Percentiles rank a stretch among this genome's conserved stretches.
phyloP scores from a whole-genome alignment of 306 rosid genomes.

The Ammopiptanthus mongolicus region DNA sequence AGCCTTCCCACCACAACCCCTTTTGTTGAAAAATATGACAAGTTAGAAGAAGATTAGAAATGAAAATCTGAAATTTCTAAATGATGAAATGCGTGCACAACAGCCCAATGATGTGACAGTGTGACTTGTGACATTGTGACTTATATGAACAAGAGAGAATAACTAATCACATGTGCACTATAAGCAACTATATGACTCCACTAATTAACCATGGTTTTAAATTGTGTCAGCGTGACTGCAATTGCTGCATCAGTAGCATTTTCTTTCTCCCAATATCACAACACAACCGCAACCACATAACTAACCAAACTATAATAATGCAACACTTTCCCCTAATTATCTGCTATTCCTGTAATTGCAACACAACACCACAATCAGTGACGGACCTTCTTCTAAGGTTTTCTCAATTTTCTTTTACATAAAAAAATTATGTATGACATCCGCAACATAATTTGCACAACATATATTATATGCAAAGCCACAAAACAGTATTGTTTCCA shows the following conservation, averaged over 20 bases:
- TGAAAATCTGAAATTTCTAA: background rate
- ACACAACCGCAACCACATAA: background rate
- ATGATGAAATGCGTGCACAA: background rate
- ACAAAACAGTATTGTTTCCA: no score
- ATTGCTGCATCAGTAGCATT: background rate
- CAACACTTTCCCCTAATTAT: background rate
- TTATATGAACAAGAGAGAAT: background rate
- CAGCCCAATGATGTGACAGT: background rate
- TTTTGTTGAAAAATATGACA: background rate
- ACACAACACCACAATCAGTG: no score
- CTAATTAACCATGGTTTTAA: background rate
- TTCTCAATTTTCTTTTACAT: no score
- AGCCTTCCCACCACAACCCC: slow-evolving; percentile 91
- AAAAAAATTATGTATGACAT: no score
- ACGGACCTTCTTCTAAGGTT: no score
- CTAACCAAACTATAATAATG: background rate
- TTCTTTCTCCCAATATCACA: background rate
- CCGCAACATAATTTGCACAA: no score
- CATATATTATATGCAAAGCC: no score
- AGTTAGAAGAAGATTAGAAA: background rate
- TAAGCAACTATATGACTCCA: background rate
- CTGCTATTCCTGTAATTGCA: background rate
- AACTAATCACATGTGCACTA: background rate
- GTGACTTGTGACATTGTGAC: background rate
- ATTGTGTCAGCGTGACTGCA: background rate